phyloP scores from a whole-genome alignment of 306 rosid genomes.

The Trifolium subterraneum region DNA sequence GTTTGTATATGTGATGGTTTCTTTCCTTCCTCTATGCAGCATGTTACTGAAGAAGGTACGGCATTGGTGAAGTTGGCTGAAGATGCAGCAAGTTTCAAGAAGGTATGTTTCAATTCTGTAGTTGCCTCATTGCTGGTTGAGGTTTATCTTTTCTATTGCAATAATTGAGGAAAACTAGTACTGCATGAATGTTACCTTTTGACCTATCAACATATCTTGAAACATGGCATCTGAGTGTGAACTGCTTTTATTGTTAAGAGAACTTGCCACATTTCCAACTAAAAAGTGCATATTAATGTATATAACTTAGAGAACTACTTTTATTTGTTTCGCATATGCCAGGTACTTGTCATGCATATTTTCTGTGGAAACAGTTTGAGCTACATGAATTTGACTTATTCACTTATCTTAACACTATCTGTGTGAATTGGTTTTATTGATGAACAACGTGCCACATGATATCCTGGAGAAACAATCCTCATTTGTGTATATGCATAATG shows the following conservation, averaged over 20 bases:
- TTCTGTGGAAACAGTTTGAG: conserved; percentile 9
- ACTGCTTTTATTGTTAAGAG: conserved; percentile 18
- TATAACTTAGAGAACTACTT: conserved; percentile 14
- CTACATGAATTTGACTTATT: conserved; percentile 13
- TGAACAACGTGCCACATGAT: background rate
- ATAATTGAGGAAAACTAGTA: conserved; percentile 15
- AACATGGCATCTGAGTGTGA: background rate
- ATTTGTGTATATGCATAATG: too few species aligned
- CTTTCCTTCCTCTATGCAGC: conserved; percentile 58
- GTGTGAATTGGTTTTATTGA: background rate
- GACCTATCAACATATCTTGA: background rate
- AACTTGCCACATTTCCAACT: conserved; percentile 2
- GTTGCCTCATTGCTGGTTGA: conserved; percentile 19
- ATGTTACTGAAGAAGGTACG: conserved; percentile 88
- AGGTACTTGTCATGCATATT: too few species aligned
- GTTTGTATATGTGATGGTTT: conserved; percentile 11
- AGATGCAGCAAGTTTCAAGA: conserved; percentile 92
- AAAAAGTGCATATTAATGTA: conserved; percentile 7
- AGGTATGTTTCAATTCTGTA: conserved; percentile 54
- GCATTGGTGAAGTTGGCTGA: conserved; percentile 90
- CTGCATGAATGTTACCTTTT: conserved; percentile 5
- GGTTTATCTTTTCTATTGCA: conserved; percentile 8
- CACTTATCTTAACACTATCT: background rate
- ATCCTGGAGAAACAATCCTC: background rate
- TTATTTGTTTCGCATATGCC: too few species aligned